Conservation (phyloP, 2,329 filamentous ascomycete genomes). For the Trichoderma gracile region DNA sequence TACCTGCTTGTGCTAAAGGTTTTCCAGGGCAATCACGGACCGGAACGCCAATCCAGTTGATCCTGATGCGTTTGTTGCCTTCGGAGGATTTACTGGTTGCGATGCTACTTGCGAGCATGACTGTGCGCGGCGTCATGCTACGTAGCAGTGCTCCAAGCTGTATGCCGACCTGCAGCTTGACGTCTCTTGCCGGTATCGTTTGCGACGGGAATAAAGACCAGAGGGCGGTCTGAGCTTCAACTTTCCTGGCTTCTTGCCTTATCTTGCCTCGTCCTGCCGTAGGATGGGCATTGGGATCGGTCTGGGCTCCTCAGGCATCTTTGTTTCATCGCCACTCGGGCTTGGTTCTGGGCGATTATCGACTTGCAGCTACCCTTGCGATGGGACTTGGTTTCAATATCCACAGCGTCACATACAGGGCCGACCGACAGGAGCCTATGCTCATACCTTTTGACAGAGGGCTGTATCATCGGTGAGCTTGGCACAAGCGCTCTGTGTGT, state of each 20-base stretch:
- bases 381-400: constrained; percentile 5
- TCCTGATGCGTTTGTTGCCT: too few relatives aligned
- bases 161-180: too few relatives aligned
- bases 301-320: too few relatives aligned
- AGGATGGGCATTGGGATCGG: too few relatives aligned
- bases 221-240: neutral
- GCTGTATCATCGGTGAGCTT: too few relatives aligned
- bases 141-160: neutral
- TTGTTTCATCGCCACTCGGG: neutral
- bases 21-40: neutral
- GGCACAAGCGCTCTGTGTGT: too few relatives aligned
- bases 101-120: neutral
- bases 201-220: neutral
- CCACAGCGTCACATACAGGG: constrained; percentile 20
- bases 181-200: neutral
- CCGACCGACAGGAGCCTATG: neutral
- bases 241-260: neutral
- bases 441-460: too few relatives aligned
- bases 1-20: neutral
- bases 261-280: too few relatives aligned
- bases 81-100: neutral
- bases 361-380: neutral
- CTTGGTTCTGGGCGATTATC: constrained; percentile 3
- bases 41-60: neutral
- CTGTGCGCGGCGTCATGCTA: neutral